phyloP scores from a whole-genome alignment of 1,284 basidiomycete genomes.

The Apiotrichum veenhuisii region DNA sequence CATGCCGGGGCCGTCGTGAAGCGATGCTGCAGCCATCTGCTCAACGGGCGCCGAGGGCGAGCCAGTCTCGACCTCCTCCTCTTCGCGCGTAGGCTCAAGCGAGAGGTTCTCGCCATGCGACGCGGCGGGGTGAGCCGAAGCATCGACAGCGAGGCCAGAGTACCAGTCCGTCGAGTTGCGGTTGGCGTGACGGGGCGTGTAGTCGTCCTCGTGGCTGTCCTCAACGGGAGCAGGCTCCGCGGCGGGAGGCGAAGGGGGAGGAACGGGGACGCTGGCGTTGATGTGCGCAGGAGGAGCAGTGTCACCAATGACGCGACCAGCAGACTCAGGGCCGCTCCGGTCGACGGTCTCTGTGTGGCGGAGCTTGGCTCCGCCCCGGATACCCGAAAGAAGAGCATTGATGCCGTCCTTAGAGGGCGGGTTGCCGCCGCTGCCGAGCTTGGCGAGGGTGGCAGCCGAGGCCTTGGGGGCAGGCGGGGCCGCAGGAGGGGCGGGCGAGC shows the following conservation, averaged over 20 bases:
- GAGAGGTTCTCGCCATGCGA: slow-evolving; percentile 19
- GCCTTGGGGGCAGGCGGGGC: slow-evolving; percentile 46
- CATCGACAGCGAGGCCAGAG: slow-evolving; percentile 76
- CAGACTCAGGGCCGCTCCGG: slow-evolving; percentile 62
- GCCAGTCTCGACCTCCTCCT: slow-evolving; percentile 21
- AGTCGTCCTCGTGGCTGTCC: slow-evolving; percentile 20
- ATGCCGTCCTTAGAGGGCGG: slow-evolving; percentile 45
- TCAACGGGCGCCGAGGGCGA: neutral
- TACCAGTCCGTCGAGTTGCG: slow-evolving; percentile 91
- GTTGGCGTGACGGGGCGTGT: slow-evolving; percentile 51
- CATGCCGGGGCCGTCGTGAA: slow-evolving; percentile 17
- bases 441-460: slow-evolving; percentile 48
- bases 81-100: slow-evolving; percentile 34
- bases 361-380: slow-evolving; percentile 74
- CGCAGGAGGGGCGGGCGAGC: slow-evolving; percentile 43
- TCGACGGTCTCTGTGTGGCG: slow-evolving; percentile 80
- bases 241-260: slow-evolving; percentile 23
- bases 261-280: slow-evolving; percentile 41
- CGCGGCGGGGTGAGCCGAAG: slow-evolving; percentile 38
- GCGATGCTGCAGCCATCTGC: slow-evolving; percentile 3
- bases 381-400: slow-evolving; percentile 70
- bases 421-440: slow-evolving; percentile 48
- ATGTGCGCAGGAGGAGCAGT: slow-evolving; percentile 69
- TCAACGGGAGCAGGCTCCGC: neutral
- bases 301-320: slow-evolving; percentile 75